Conservation (phyloP, 495 filamentous ascomycete genomes). For the Hypoxylon rickii region DNA sequence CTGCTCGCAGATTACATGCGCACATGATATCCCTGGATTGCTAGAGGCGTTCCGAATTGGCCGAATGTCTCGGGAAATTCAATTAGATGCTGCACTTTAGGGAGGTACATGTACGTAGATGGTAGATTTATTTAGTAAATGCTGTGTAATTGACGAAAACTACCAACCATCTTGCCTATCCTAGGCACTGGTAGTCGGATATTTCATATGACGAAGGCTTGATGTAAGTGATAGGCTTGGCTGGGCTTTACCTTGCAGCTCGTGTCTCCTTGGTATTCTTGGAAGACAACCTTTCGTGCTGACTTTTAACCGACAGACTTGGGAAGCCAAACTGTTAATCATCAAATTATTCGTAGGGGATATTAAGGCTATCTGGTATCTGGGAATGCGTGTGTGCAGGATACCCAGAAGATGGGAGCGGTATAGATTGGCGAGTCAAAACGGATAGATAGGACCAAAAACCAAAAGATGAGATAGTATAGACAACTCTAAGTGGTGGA, state of each 20-base stretch:
- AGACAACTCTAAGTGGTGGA: no score
- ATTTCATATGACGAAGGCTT: slow-evolving; percentile 27
- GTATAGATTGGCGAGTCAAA: slow-evolving; percentile 18
- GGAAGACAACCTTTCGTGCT: not conserved
- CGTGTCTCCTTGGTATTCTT: not conserved
- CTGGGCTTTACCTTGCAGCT: not conserved
- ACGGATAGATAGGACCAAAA: slow-evolving; percentile 7
- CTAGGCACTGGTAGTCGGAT: not conserved
- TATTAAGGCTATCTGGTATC: slow-evolving; percentile 3
- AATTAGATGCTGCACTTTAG: slow-evolving; percentile 1
- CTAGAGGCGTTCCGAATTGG: no score
- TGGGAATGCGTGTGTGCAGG: not conserved
- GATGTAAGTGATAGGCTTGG: slow-evolving; percentile 5
- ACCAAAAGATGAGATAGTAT: slow-evolving; percentile 11
- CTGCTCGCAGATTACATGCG: not conserved
- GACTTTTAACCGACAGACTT: slow-evolving; percentile 7
- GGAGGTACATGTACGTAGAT: no score
- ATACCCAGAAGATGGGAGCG: not conserved
- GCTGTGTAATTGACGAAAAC: no score
- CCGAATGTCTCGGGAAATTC: not conserved
- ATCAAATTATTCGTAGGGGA: slow-evolving; percentile 1
- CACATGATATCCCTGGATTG: not conserved
- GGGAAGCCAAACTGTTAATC: not conserved
- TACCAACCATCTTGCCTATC: not conserved
- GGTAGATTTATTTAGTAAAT: no score